Evolutionary conservation across 305 asterid genomes (phyloP).

Genomic region (Ajuga reptans): DNA sequence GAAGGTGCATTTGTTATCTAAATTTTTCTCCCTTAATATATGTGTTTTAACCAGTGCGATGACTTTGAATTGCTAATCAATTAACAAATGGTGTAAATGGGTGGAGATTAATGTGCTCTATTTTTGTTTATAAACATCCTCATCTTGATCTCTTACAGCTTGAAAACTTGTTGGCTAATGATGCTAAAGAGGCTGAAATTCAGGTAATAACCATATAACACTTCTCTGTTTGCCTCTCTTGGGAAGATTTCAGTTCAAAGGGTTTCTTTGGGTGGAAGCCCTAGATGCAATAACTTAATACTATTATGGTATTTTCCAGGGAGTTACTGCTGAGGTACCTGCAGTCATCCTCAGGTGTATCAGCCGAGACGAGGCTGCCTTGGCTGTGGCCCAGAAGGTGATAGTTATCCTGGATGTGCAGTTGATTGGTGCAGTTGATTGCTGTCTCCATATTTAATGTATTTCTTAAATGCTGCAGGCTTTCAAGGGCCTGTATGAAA

Average conservation of each 20-base stretch:
- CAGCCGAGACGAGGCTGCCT: conserved; percentile 95
- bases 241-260: background rate
- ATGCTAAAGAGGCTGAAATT: conserved; percentile 66
- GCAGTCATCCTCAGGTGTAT: conserved; percentile 75
- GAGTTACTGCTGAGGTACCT: conserved; percentile 85
- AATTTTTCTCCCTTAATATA: conserved; percentile 5
- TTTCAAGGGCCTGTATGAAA: conserved; percentile 87
- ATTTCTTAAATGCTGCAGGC: conserved; percentile 39
- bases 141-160: conserved; percentile 47
- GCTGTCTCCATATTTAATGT: conserved; percentile 8
- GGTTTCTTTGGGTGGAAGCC: conserved; percentile 2
- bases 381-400: conserved; percentile 97
- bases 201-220: conserved; percentile 44
- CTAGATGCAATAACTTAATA: background rate
- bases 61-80: background rate
- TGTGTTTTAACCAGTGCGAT: background rate
- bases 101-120: conserved; percentile 1
- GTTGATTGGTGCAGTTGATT: conserved; percentile 8
- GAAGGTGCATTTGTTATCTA: conserved; percentile 45
- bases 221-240: conserved; percentile 1
- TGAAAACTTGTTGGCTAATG: conserved; percentile 54
- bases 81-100: background rate
- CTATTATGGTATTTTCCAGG: conserved; percentile 37
- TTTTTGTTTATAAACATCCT: conserved; percentile 23
- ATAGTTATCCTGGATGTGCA: conserved; percentile 2